phyloP scores from a whole-genome alignment of 2,329 filamentous ascomycete genomes.

The Ophiostoma montium region DNA sequence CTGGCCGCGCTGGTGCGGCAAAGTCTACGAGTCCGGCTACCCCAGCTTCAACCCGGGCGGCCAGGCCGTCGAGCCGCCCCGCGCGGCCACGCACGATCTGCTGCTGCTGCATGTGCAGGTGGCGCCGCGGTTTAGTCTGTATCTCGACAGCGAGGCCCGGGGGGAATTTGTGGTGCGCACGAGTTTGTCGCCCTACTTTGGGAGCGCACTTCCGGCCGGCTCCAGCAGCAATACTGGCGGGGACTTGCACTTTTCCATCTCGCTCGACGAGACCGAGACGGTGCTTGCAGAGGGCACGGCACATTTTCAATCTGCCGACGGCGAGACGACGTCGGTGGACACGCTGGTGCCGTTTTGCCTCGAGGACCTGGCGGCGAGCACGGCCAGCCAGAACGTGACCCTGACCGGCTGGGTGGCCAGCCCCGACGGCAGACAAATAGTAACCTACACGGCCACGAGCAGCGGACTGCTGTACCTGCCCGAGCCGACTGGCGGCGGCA shows the following conservation, averaged over 20 bases:
- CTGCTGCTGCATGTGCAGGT: conserved; percentile 30
- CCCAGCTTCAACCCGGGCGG: conserved; percentile 32
- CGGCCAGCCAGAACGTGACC: conserved; percentile 25
- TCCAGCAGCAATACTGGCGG: background rate
- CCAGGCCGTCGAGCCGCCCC: conserved; percentile 24
- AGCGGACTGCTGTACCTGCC: conserved; percentile 29
- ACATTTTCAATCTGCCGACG: conserved; percentile 17
- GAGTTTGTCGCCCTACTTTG: conserved; percentile 26
- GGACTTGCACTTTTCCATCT: conserved; percentile 22
- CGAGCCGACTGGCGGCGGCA: conserved; percentile 24
- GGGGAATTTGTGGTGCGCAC: conserved; percentile 32
- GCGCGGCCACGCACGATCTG: conserved; percentile 16
- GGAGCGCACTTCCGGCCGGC: conserved; percentile 20
- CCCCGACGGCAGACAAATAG: conserved; percentile 13
- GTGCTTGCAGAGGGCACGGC: conserved; percentile 23
- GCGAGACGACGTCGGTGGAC: conserved; percentile 13
- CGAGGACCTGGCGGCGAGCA: conserved; percentile 20
- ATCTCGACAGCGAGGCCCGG: conserved; percentile 25
- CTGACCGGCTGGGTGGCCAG: conserved; percentile 22
- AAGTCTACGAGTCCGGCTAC: conserved; percentile 28
- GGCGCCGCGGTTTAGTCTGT: conserved; percentile 31
- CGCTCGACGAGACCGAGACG: conserved; percentile 15
- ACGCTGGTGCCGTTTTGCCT: conserved; percentile 26
- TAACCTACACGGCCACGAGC: conserved; percentile 21
- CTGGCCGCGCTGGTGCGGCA: conserved; percentile 33